These are phyloP conservation scores for Mucor circinelloides DNA, from an alignment of 371 early-diverging fungal genomes.

Conservation along the genomic window DNA sequence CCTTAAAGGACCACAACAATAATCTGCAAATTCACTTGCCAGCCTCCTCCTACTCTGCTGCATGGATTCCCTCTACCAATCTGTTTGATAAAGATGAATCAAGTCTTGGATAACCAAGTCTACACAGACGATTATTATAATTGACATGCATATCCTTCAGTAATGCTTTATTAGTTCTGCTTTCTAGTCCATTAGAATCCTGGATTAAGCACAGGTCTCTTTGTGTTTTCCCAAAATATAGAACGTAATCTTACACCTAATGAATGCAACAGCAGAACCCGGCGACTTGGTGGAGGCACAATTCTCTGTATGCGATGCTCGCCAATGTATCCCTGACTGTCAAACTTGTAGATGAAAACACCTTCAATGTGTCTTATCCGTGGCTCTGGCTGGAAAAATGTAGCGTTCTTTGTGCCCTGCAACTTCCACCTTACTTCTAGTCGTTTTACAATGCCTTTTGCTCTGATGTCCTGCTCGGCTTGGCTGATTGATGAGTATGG, in stretches of 20 bases:
- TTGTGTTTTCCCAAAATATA: slow-evolving; percentile 25
- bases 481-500: slow-evolving; percentile 16
- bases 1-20: too few species aligned
- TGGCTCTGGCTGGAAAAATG: slow-evolving; percentile 14
- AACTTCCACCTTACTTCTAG: slow-evolving; percentile 59
- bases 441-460: slow-evolving; percentile 24
- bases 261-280: slow-evolving; percentile 52
- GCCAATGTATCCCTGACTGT: slow-evolving; percentile 48
- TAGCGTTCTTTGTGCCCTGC: slow-evolving; percentile 47
- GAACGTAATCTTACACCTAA: slow-evolving; percentile 49
- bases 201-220: slow-evolving; percentile 27
- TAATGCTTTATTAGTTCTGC: not conserved
- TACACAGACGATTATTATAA: too few species aligned
- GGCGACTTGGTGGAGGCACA: slow-evolving; percentile 60
- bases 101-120: too few species aligned
- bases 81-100: too few species aligned
- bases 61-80: too few species aligned
- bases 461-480: slow-evolving; percentile 16
- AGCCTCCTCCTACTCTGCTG: too few species aligned
- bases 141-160: too few species aligned
- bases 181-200: slow-evolving; percentile 12
- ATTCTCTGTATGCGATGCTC: slow-evolving; percentile 66
- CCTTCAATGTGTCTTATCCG: slow-evolving; percentile 43
- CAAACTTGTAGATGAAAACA: slow-evolving; percentile 58
- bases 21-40: too few species aligned